These are phyloP conservation scores for Liriodendron chinense DNA, from an alignment of 164 flowering plant species.

Conservation along the genomic window DNA sequence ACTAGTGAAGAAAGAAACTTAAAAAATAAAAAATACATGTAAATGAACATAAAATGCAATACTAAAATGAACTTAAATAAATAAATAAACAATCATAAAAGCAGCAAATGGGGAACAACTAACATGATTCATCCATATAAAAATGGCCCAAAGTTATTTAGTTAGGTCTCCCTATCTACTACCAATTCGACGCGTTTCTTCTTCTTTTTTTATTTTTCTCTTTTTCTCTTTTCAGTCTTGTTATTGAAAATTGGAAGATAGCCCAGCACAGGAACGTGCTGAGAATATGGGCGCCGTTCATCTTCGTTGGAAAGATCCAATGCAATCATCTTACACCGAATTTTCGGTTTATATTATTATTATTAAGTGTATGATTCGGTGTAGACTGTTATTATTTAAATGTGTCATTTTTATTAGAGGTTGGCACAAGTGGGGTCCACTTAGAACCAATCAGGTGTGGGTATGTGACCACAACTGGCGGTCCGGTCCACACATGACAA, in stretches of 20 bases:
- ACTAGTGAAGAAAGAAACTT: too few relatives aligned
- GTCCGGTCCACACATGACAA: too few relatives aligned
- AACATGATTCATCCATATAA: not conserved
- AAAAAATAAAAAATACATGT: too few relatives aligned
- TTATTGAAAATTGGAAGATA: not conserved
- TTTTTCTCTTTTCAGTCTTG: too few relatives aligned
- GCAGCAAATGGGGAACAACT: not conserved
- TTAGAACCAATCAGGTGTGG: too few relatives aligned
- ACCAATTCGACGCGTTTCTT: not conserved
- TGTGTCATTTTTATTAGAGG: not conserved
- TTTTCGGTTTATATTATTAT: not conserved
- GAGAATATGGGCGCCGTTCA: not conserved
- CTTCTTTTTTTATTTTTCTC: not conserved
- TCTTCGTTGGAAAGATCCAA: not conserved
- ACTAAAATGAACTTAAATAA: too few relatives aligned
- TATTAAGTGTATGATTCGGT: not conserved
- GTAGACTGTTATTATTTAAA: not conserved
- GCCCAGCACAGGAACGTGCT: not conserved
- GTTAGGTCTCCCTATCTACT: not conserved
- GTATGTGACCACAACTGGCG: too few relatives aligned
- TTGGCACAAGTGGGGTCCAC: not conserved
- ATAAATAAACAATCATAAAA: too few relatives aligned
- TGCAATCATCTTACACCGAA: not conserved
- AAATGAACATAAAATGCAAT: too few relatives aligned
- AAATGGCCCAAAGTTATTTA: not conserved